Evolutionary conservation across 768 basidiomycete genomes (phyloP).

Genomic region (Suillus variegatus): DNA sequence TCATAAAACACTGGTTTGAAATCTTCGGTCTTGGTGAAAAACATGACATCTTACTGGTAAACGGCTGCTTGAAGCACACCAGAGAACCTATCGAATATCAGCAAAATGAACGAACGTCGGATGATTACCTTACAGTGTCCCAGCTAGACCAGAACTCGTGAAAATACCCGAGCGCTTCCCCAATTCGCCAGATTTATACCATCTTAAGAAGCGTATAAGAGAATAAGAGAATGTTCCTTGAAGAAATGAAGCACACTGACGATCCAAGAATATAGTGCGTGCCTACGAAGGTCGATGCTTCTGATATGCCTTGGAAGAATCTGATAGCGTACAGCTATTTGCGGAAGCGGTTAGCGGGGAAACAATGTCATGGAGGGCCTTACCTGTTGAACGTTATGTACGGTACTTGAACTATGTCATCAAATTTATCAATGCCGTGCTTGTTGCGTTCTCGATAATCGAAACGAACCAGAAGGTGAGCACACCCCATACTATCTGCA

Average conservation of each 20-base stretch:
- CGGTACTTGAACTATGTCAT: conserved; percentile 52
- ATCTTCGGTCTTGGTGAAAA: background rate
- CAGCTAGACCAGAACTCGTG: conserved; percentile 60
- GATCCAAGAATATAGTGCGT: conserved; percentile 73
- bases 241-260: conserved; percentile 44
- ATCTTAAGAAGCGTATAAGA: conserved; percentile 36
- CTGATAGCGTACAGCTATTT: conserved; percentile 64
- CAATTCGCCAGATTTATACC: conserved; percentile 72
- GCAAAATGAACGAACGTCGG: background rate
- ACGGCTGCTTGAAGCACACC: conserved; percentile 66
- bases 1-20: conserved; percentile 19
- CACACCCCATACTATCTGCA: conserved; percentile 67
- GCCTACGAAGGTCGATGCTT: conserved; percentile 77
- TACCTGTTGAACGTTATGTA: conserved; percentile 58
- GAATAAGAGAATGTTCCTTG: background rate
- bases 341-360: background rate
- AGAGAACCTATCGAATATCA: conserved; percentile 49
- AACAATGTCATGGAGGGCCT: background rate
- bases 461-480: conserved; percentile 59
- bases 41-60: conserved; percentile 41
- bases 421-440: background rate
- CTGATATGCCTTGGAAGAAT: conserved; percentile 72
- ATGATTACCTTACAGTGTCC: conserved; percentile 52
- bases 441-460: background rate
- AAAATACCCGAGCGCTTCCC: conserved; percentile 76